Conservation (phyloP, 1,284 basidiomycete genomes). For the Melanopsichium pennsylvanicum region DNA sequence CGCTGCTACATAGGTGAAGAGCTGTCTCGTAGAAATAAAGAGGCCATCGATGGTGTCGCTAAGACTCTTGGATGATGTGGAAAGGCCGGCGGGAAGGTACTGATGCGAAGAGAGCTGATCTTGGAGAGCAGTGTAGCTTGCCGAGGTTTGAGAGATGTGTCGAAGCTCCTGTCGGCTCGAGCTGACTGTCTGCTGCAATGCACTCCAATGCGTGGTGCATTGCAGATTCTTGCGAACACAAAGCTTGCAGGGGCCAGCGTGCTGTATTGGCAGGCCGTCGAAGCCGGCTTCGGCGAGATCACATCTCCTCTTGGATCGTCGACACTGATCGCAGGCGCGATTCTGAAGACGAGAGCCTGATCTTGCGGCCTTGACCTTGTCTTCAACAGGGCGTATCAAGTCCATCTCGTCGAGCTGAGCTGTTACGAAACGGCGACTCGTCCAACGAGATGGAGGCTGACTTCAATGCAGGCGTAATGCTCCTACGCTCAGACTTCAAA, state of each 20-base stretch:
- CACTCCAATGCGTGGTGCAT: slow-evolving; percentile 43
- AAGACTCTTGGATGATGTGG: slow-evolving; percentile 20
- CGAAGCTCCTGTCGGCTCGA: slow-evolving; percentile 40
- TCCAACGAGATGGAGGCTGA: not conserved
- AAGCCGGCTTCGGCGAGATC: slow-evolving; percentile 37
- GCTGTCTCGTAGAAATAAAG: slow-evolving; percentile 41
- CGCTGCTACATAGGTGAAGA: slow-evolving; percentile 32
- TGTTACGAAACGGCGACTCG: not conserved
- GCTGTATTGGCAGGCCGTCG: slow-evolving; percentile 35
- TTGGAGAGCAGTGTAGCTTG: slow-evolving; percentile 36
- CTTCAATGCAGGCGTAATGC: not conserved
- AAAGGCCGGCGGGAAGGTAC: slow-evolving; percentile 25
- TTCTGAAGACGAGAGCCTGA: slow-evolving; percentile 45
- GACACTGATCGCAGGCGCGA: slow-evolving; percentile 44
- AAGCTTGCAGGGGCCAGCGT: slow-evolving; percentile 36
- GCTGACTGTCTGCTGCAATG: slow-evolving; percentile 40
- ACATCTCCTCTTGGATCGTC: slow-evolving; percentile 40
- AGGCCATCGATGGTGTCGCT: slow-evolving; percentile 31
- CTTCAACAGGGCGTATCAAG: slow-evolving; percentile 22
- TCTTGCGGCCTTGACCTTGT: slow-evolving; percentile 33
- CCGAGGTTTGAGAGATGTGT: slow-evolving; percentile 37
- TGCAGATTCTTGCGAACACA: slow-evolving; percentile 42
- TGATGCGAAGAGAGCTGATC: slow-evolving; percentile 35
- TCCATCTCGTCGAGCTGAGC: slow-evolving; percentile 11
- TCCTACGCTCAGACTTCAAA: not conserved